Evolutionary conservation across 768 basidiomycete species (phyloP).

Genomic region (Russula dissimulans): DNA sequence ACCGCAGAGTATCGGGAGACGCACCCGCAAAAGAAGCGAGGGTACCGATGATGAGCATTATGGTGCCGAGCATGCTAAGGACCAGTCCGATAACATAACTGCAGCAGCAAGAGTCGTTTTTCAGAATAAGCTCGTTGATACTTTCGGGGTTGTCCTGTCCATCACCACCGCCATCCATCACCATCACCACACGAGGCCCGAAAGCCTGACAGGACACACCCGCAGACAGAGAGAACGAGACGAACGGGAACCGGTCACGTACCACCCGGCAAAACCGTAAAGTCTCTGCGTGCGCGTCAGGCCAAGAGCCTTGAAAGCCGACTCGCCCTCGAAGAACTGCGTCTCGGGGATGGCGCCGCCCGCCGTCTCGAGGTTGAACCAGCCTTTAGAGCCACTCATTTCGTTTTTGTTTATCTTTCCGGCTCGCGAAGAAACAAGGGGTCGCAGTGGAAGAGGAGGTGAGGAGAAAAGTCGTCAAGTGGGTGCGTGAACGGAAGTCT

Average conservation of each 20-base stretch:
- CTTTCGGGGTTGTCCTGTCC: no score
- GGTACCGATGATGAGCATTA: constrained; percentile 66
- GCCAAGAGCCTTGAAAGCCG: constrained; percentile 73
- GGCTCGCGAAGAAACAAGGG: neutral
- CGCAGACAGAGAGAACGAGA: neutral
- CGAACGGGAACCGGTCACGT: constrained; percentile 21
- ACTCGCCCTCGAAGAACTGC: constrained; percentile 82
- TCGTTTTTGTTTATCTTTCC: constrained; percentile 22
- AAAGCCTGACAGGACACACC: no score
- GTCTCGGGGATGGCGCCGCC: constrained; percentile 58
- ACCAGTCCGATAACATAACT: constrained; percentile 71
- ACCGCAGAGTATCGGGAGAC: constrained; percentile 24
- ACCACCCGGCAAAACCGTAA: constrained; percentile 85
- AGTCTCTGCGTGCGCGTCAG: constrained; percentile 72
- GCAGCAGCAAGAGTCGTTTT: neutral
- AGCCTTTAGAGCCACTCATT: constrained; percentile 52
- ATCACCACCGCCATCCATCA: no score
- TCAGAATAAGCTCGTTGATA: no score
- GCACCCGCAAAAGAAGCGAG: constrained; percentile 64
- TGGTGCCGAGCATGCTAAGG: constrained; percentile 69
- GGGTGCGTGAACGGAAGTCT: neutral
- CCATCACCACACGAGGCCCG: no score
- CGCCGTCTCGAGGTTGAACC: constrained; percentile 77
- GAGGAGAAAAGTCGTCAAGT: neutral
- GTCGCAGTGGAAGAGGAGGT: no score